A percentile compares a stretch with the other conserved stretches of the same genome.
These are phyloP conservation scores for Corylus americana DNA, from an alignment of 306 rosid species.

Conservation along the genomic window DNA sequence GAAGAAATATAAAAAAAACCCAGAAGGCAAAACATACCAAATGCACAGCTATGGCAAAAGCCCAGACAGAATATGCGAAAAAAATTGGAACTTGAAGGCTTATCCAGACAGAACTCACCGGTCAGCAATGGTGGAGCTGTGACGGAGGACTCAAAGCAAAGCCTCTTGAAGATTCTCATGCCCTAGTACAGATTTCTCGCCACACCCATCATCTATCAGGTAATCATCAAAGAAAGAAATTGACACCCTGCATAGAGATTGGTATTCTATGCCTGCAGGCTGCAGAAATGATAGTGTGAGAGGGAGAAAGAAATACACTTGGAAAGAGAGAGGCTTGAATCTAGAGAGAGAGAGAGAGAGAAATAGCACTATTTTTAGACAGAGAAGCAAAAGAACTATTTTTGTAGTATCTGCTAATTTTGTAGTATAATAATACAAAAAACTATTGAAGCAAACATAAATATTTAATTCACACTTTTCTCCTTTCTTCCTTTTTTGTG, in stretches of 20 bases:
- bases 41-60: slow-evolving; percentile 14
- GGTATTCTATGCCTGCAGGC: neutral
- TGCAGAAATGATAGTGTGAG: slow-evolving; percentile 9
- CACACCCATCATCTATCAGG: slow-evolving; percentile 46
- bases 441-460: neutral
- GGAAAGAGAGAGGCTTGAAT: slow-evolving; percentile 2
- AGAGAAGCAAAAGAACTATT: slow-evolving; percentile 8
- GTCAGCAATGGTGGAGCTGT: slow-evolving; percentile 64
- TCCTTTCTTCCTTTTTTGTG: slow-evolving; percentile 28
- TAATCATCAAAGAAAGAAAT: slow-evolving; percentile 30
- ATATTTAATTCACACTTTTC: slow-evolving; percentile 13
- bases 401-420: slow-evolving; percentile 9
- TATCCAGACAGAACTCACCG: slow-evolving; percentile 52
- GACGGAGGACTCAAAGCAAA: slow-evolving; percentile 46
- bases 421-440: slow-evolving; percentile 13
- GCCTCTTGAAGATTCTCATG: slow-evolving; percentile 59
- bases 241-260: slow-evolving; percentile 29
- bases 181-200: slow-evolving; percentile 61
- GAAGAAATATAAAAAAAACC: slow-evolving; percentile 23
- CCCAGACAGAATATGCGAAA: slow-evolving; percentile 23
- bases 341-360: slow-evolving; percentile 10
- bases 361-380: slow-evolving; percentile 4
- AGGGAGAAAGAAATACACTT: slow-evolving; percentile 18
- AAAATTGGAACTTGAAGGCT: slow-evolving; percentile 19
- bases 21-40: slow-evolving; percentile 18